phyloP scores from a whole-genome alignment of 1,284 basidiomycete species.

The Inonotus obliquus region DNA sequence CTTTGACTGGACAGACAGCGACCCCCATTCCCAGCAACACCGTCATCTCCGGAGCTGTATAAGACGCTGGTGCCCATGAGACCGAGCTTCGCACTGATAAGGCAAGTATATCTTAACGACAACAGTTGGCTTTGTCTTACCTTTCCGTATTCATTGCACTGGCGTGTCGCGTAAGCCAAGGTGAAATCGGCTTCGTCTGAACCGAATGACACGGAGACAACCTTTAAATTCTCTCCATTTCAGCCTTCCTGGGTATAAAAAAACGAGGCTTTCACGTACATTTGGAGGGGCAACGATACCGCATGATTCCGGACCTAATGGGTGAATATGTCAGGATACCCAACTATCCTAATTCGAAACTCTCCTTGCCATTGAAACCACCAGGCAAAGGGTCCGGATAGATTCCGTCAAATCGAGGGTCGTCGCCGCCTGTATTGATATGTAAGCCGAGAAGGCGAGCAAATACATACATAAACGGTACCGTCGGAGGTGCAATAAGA shows the following conservation, averaged over 20 bases:
- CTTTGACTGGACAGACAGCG: conserved; percentile 6
- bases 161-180: conserved; percentile 40
- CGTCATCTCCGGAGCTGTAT: conserved; percentile 34
- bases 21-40: conserved; percentile 13
- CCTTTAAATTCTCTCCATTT: neutral
- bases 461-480: neutral
- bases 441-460: neutral
- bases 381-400: conserved; percentile 24
- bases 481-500: conserved; percentile 55
- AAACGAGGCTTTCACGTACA: conserved; percentile 25
- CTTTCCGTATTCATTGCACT: conserved; percentile 52
- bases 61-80: conserved; percentile 41
- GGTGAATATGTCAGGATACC: neutral
- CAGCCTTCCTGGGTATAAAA: neutral
- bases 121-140: neutral
- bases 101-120: neutral
- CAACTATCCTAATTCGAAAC: neutral
- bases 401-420: conserved; percentile 30
- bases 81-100: conserved; percentile 28
- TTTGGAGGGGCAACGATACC: conserved; percentile 46
- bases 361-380: conserved; percentile 21
- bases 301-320: conserved; percentile 42
- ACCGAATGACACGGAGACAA: conserved; percentile 50
- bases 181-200: conserved; percentile 46
- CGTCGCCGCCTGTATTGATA: conserved; percentile 42